Conservation (phyloP, 495 filamentous ascomycete genomes). For the Filosporella fistucella region DNA sequence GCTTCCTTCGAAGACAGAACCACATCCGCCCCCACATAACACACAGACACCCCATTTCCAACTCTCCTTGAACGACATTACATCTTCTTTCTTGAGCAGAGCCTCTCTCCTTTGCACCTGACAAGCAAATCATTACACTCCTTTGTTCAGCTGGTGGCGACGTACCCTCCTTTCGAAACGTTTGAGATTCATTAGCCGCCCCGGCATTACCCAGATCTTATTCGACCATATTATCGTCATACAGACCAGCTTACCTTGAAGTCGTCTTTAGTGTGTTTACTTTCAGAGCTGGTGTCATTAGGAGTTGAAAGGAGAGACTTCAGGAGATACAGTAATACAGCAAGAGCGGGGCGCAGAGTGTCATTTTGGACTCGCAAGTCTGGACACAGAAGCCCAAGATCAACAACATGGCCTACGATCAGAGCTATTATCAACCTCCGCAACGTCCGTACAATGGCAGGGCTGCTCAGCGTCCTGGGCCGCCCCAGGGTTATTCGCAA, state of each 20-base stretch:
- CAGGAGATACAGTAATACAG: not conserved
- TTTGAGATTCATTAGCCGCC: slow-evolving; percentile 7
- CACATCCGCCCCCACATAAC: not conserved
- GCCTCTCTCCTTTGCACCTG: slow-evolving; percentile 1
- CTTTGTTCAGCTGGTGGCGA: not conserved
- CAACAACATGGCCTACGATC: slow-evolving; percentile 29
- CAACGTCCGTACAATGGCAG: slow-evolving; percentile 44
- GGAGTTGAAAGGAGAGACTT: not conserved
- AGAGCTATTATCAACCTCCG: slow-evolving; percentile 38
- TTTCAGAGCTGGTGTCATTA: too few species aligned
- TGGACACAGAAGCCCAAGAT: slow-evolving; percentile 2
- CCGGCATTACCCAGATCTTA: not conserved
- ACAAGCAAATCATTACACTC: slow-evolving; percentile 5
- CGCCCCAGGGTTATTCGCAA: slow-evolving; percentile 24
- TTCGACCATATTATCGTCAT: not conserved
- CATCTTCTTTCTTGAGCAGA: slow-evolving; percentile 1
- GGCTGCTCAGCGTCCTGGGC: slow-evolving; percentile 38
- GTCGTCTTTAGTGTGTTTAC: too few species aligned
- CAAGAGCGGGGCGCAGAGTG: not conserved
- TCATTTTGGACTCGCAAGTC: not conserved
- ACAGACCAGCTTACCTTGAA: too few species aligned
- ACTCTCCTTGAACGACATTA: not conserved
- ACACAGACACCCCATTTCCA: slow-evolving; percentile 1
- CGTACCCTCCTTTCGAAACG: slow-evolving; percentile 8
- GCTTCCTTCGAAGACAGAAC: not conserved